Evolutionary conservation across 179 eudicot genomes (phyloP), one percentile per base, ranked within the genome.

Genomic region (Silene vulgaris): DNA sequence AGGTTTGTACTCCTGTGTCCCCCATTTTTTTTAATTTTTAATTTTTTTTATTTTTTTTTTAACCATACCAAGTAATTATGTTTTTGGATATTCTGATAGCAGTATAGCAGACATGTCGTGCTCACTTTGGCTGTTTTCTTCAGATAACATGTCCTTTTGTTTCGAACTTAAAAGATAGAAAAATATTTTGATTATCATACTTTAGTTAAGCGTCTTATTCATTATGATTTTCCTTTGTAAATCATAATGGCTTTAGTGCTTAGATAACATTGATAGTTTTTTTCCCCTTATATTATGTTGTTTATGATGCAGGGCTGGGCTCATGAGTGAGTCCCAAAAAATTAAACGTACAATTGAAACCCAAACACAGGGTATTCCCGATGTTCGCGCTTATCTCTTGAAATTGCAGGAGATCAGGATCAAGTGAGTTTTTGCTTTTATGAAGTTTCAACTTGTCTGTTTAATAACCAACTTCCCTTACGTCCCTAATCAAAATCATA

Each of bases 271-370:
- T 37, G 45, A 37, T 37, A 0, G 45, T 6, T 37, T 37, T 37
- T 50, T 50, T 73, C 16, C 57, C 57, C 67, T 71, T 50, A 50
- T 19, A 23, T 30, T 73, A 12, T 61, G 29, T 56, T 50, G 8
- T 66, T 72, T 70, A 4, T 63, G 70, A 74, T 81, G 74, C 91
- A 95, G 99, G 90, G 97, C 97, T 60, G 84, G 85, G 40, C 80
- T 95, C 65, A 86, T 88, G 79, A 92, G 96, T 3, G 97, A 90
- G 76, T 85, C 97, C 35, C 87, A 95, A 78, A 87, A 89, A 78
- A 95, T 95, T 71, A 70, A 88, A 21, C 86, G 85, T 84, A 84
- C 91, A 56, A 95, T 95, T 72, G 80, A 88, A 48, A 80, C 95
- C 75, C 76, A 81, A 77, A 90, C 97, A 13, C 74, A 84, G 73